phyloP scores from a whole-genome alignment of 2,329 filamentous ascomycete species.

The Colletotrichum abscissum region DNA sequence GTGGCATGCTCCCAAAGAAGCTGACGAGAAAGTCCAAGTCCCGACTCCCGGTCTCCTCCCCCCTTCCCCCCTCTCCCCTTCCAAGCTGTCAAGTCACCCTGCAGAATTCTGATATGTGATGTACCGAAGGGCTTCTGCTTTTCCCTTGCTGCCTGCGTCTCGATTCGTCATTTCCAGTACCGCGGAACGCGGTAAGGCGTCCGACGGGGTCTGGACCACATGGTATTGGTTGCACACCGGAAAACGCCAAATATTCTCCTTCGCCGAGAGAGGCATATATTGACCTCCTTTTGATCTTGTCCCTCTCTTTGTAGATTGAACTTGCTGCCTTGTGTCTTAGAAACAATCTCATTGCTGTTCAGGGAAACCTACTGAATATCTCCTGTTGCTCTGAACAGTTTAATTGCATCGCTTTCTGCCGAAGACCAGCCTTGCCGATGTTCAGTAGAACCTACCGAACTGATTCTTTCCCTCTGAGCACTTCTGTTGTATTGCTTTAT shows the following conservation, averaged over 20 bases:
- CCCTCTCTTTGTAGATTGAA: background rate
- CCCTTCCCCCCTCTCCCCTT: background rate
- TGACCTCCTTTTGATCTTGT: background rate
- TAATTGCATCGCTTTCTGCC: too few relatives aligned
- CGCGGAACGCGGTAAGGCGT: conserved; percentile 29
- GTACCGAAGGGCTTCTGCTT: background rate
- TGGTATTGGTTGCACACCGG: background rate
- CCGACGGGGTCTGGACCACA: conserved; percentile 2
- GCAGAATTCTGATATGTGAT: conserved; percentile 31
- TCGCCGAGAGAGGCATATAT: background rate
- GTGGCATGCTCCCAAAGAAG: background rate
- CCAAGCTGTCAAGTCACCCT: conserved; percentile 23
- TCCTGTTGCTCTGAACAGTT: too few relatives aligned
- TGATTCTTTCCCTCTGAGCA: too few relatives aligned
- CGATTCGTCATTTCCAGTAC: conserved; percentile 16
- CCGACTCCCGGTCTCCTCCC: background rate
- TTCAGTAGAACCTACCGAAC: too few relatives aligned
- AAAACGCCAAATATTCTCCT: background rate
- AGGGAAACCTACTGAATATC: too few relatives aligned
- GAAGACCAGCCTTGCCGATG: too few relatives aligned
- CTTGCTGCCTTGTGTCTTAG: too few relatives aligned
- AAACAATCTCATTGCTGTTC: too few relatives aligned
- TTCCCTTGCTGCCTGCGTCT: background rate
- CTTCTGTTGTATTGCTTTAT: background rate
- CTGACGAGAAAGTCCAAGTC: background rate